Base-by-base conservation (phyloP, 805 yeast species). In the Candida morakotiae region DNA sequence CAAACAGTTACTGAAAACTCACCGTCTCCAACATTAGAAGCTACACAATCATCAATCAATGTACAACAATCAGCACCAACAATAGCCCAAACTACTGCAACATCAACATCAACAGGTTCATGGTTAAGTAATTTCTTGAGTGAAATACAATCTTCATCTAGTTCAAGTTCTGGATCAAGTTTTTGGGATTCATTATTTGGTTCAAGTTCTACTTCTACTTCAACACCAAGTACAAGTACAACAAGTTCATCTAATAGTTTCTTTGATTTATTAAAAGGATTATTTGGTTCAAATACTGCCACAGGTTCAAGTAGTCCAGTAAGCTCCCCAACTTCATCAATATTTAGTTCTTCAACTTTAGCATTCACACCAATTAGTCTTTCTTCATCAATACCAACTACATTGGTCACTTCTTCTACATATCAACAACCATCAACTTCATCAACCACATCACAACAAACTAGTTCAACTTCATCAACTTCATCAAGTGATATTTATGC, bases 1-100 rank as follows among this genome's bases (percentile, higher is more conserved):
- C 46, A 54, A 42, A 30, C 46, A 13, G 44, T 31, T 9, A 44
- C 47, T 5, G 42, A 43, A 3, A 37, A 37, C 5, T 37, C 45
- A 6, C 27, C 43, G n/a, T 14, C 47, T 9, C 33, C 45, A 18
- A 27, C 42, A 5, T 33, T 39, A 15, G 44, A 42, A 4, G 20
- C 33, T 27, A n/a, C n/a, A n/a, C 30, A 18, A 7, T 38, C 35
- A 11, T n/a, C 39, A 23, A 13, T 15, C 4, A 25, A 15, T 7
- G n/a, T 28, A 5, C 27, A 20, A 31, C 16, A n/a, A 4, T 23
- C 31, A 13, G 24, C 41, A 16, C 28, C 42, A 16, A 39, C 47
- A 9, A 37, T 44, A 13, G 37, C 35, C 3, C 20, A 21, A 21
- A 31, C 34, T 21, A 4, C 23, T 6, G 20, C 22, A 9, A 10